Evolutionary conservation across 257 asterid genomes (phyloP).

Genomic region (Ehretia macrophylla): DNA sequence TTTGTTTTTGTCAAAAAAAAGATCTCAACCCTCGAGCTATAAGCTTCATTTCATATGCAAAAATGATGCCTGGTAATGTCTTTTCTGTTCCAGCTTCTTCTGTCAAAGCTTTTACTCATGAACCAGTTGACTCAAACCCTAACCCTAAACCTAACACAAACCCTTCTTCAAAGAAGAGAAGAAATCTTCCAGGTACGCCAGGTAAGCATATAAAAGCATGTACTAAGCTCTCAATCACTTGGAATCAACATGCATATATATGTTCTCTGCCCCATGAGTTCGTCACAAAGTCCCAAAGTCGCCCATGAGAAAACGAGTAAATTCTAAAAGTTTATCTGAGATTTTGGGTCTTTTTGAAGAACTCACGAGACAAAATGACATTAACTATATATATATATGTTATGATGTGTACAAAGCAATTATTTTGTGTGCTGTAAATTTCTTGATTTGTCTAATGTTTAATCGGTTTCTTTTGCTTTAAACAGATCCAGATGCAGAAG

Average conservation of each 20-base stretch:
- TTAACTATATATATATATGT: too few species aligned
- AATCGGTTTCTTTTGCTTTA: too few species aligned
- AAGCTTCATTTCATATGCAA: neutral
- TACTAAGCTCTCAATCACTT: too few species aligned
- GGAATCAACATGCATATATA: neutral
- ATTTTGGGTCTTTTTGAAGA: too few species aligned
- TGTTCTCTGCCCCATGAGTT: too few species aligned
- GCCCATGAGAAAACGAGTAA: too few species aligned
- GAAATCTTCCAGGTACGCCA: constrained; percentile 89
- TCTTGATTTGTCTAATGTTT: too few species aligned
- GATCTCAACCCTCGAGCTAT: constrained; percentile 6
- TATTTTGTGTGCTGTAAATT: too few species aligned
- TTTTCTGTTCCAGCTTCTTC: constrained; percentile 52
- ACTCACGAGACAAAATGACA: too few species aligned
- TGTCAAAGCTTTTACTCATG: constrained; percentile 30
- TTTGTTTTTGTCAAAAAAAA: constrained; percentile 2
- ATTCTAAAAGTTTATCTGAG: too few species aligned
- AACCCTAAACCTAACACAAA: constrained; percentile 48
- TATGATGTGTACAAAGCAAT: too few species aligned
- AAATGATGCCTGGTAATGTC: constrained; percentile 78
- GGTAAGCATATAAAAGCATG: constrained; percentile 37
- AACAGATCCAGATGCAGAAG: constrained; percentile 96
- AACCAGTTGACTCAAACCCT: constrained; percentile 19
- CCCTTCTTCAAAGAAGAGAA: constrained; percentile 53
- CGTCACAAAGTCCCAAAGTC: too few species aligned